A percentile compares a stretch with the other conserved stretches of the same genome.
Evolutionary conservation across 225 moss, liverwort and hornwort species (phyloP).

Genomic region (Ulota crispa): DNA sequence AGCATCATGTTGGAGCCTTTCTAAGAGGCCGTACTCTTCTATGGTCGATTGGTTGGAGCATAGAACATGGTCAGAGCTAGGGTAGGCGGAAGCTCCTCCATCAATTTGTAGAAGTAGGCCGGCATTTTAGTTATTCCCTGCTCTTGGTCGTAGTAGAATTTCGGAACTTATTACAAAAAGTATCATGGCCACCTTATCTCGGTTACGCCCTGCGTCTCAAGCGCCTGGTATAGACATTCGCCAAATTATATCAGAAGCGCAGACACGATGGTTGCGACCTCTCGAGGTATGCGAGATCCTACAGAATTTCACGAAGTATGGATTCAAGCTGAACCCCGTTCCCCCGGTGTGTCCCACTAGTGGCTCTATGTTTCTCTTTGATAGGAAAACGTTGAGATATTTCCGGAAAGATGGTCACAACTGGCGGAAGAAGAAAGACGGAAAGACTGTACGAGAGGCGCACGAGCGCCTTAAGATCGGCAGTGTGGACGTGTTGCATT

Average conservation of each 20-base stretch:
- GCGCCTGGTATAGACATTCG: slow-evolving; percentile 75
- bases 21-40: slow-evolving; percentile 22
- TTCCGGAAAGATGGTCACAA: slow-evolving; percentile 99
- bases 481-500: slow-evolving; percentile 79
- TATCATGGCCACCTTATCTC: slow-evolving; percentile 29
- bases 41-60: slow-evolving; percentile 37
- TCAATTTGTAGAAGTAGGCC: slow-evolving; percentile 1
- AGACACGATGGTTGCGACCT: slow-evolving; percentile 83
- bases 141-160: background rate
- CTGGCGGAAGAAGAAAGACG: slow-evolving; percentile 99
- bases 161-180: background rate
- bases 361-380: slow-evolving; percentile 94
- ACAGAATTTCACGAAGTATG: slow-evolving; percentile 65
- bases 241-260: slow-evolving; percentile 88
- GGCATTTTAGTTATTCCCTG: background rate
- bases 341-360: slow-evolving; percentile 72
- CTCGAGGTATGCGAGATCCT: slow-evolving; percentile 91
- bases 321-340: slow-evolving; percentile 88
- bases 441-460: slow-evolving; percentile 94
- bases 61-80: slow-evolving; percentile 35
- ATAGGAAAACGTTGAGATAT: slow-evolving; percentile 85
- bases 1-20: slow-evolving; percentile 31
- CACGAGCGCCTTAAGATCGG: slow-evolving; percentile 96
- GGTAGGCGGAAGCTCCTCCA: slow-evolving; percentile 19
- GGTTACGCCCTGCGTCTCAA: slow-evolving; percentile 34